Conservation (phyloP, 139 green algal species). For the Picochlorum sp. region DNA sequence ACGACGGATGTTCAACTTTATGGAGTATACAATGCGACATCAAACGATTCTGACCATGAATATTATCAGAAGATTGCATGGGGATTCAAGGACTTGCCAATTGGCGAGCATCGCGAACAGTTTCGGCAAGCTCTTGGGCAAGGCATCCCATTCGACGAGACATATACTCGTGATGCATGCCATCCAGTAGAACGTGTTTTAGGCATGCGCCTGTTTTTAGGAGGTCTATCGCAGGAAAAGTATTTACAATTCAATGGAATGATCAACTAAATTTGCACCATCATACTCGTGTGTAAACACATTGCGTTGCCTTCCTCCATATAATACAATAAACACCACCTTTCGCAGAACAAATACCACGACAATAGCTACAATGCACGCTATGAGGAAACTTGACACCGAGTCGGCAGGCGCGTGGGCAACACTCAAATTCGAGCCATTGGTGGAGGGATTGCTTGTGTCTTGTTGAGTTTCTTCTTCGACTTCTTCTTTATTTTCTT, state of each 20-base stretch:
- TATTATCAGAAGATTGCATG: constrained; percentile 8
- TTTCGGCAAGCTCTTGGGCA: not conserved
- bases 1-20: constrained; percentile 8
- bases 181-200: constrained; percentile 11
- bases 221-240: constrained; percentile 4
- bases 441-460: not conserved
- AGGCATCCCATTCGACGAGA: not conserved
- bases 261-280: not conserved
- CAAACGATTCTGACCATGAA: not conserved
- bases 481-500: not conserved
- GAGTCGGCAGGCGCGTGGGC: not conserved
- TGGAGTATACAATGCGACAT: constrained; percentile 5
- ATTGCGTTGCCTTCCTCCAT: not conserved
- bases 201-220: constrained; percentile 24
- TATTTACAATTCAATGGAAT: constrained; percentile 7
- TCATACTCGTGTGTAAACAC: too few species aligned
- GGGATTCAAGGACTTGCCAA: not conserved
- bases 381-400: too few species aligned
- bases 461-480: not conserved
- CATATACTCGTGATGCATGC: not conserved
- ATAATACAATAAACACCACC: constrained; percentile 8
- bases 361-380: constrained; percentile 21
- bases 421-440: too few species aligned
- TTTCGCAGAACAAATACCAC: constrained; percentile 42
- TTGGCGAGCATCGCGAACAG: not conserved